Evolutionary conservation across 805 yeast genomes (phyloP).

Genomic region (Pichia sporocuriosa): DNA sequence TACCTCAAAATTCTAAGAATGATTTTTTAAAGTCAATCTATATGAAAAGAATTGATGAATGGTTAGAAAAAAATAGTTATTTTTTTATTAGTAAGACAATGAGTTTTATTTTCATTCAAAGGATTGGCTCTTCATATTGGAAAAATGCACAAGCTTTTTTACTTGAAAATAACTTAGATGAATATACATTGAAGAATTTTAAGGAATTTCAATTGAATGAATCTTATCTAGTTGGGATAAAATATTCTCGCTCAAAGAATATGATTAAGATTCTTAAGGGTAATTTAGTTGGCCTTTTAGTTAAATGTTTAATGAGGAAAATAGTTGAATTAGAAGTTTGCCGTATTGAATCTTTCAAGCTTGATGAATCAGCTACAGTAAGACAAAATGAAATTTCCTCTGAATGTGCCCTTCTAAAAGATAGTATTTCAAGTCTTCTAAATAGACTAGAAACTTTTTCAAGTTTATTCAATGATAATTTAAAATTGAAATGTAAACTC

Average conservation of each 20-base stretch:
- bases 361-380: background rate
- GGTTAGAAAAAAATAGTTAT: background rate
- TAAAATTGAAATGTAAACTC: constrained; percentile 5
- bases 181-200: background rate
- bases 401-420: constrained; percentile 3
- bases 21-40: constrained; percentile 21
- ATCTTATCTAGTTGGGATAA: too few species aligned
- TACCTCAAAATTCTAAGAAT: constrained; percentile 11
- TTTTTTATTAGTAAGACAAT: background rate
- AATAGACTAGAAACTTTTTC: constrained; percentile 9
- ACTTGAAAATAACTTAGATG: background rate
- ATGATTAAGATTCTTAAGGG: background rate
- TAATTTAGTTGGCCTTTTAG: background rate
- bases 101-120: background rate
- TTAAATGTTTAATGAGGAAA: background rate
- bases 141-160: background rate
- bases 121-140: background rate
- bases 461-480: constrained; percentile 5
- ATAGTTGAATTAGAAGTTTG: constrained; percentile 1
- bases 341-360: background rate
- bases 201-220: background rate
- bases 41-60: constrained; percentile 16
- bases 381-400: constrained; percentile 1
- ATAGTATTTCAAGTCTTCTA: constrained; percentile 12
- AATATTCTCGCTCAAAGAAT: background rate